Base-by-base conservation (phyloP, 352 stramenopile genomes). In the Globisporangium cederbergense region DNA sequence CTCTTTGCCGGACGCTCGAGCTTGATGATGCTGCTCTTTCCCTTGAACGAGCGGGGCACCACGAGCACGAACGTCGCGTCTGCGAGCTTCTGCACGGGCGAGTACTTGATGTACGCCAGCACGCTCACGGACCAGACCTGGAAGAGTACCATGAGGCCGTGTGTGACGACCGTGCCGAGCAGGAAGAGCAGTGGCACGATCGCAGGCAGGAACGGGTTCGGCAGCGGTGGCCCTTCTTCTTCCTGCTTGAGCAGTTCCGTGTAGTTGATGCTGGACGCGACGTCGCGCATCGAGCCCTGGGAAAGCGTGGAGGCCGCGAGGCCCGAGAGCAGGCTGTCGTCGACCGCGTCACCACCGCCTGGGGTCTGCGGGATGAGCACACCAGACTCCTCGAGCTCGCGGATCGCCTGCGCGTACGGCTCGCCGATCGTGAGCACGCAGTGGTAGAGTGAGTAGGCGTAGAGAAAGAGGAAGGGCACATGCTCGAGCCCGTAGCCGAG, bases 101-200 rank as follows among this genome's bases (percentile, higher is more conserved):
- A 84, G 78, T 94, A 96, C 75, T 94, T 95, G 78, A 96, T 83
- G 20, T 90, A 79, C 22, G 86, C 81, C 40, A 90, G 77, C 38
- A 95, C 83, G 7, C 83, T 74, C 51, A 94, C 86, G 0, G 78
- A 94, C 88, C 88, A 96, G 47, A 97, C 77, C 66, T 97, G 91
- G 49, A 97, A 85, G 22, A 97, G 75, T 32, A 96, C 65, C 75
- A 97, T 87, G 51, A 97, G 82, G 3, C 89, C 75, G 67, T 97
- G 90, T 64, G 87, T 75, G 38, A 92, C 81, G 45, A 91, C 72
- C 5, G 90, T 91, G 34, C 66, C 75, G 32, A 96, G 66, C 58
- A 97, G 70, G 58, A 84, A 95, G n/a, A 98, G 75, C 58, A 97
- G 65, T 5, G 92, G 88, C 62, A 94, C 86, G 59, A 97, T 97